Base-by-base conservation (phyloP, 2,329 filamentous ascomycete genomes). In the Lasiodiplodia sp. region DNA sequence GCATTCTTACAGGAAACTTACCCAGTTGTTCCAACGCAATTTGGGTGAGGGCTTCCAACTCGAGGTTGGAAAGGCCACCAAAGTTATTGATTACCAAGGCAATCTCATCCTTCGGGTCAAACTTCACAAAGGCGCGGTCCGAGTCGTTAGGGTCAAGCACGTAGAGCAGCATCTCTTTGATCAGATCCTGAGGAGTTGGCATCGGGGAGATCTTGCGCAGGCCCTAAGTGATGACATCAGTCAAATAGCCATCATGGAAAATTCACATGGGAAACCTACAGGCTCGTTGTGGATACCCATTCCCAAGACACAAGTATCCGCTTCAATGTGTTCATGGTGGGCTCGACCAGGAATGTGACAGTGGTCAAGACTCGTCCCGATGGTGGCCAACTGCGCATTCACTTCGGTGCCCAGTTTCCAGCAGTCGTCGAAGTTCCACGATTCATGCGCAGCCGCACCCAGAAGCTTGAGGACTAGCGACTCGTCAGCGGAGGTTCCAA, bases 241-340 rank as follows among this genome's bases (percentile, higher is more conserved):
- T 14, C 7, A 49, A 4, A 49, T 10, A 37, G 16, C 14, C n/a
- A 11, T 40, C n/a, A 6, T 28, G 1, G 4, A 14, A 14, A 3
- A 12, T n/a, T 3, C 16, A 28, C 7, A 12, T 11, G 16, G 12
- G 25, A n/a, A 6, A 11, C 77, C 70, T 72, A 82, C 82, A 5
- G 84, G 83, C 73, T 86, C 84, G 65, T 85, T 85, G 71, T 86
- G 84, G 64, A 85, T 85, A 2, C 84, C 84, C 78, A 85, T 84
- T 7, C 81, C 81, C 21, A 83, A 70, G 14, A 82, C 81, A 69
- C 73, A 77, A 6, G 79, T 72, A 69, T 79, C 72, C 14, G 78
- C 75, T 1, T 81, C 76, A 4, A 86, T 80, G 0, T 82, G 78
- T 71, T 86, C 82, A 68, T 87, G 85, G 7, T 84, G 83, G 40